Conservation (phyloP, 2,329 filamentous ascomycete genomes). For the Cordyceps tenuipes region DNA sequence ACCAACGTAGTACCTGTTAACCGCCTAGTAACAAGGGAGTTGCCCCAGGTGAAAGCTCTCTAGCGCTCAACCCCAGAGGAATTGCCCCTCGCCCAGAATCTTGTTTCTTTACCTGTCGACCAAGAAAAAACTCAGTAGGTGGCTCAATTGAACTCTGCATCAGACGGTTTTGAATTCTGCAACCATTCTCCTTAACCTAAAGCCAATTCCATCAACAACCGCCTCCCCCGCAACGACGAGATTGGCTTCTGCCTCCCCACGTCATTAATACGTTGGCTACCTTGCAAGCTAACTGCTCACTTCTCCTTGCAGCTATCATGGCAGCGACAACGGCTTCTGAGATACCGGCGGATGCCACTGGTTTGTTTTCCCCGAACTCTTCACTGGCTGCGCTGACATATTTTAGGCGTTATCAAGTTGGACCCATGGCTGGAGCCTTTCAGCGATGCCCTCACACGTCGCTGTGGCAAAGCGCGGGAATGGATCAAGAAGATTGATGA, state of each 20-base stretch:
- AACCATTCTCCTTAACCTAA: neutral
- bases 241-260: constrained; percentile 7
- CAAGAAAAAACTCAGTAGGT: neutral
- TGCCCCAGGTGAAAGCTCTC: neutral
- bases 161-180: neutral
- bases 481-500: constrained; percentile 83
- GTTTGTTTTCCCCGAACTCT: constrained; percentile 34
- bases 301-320: constrained; percentile 9
- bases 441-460: constrained; percentile 63
- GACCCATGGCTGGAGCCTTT: constrained; percentile 90
- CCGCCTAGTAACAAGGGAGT: neutral
- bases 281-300: neutral
- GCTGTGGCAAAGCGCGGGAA: constrained; percentile 70
- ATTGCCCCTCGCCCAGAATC: constrained; percentile 1
- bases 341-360: constrained; percentile 62
- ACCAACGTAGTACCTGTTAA: too few relatives aligned
- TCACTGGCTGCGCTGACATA: neutral
- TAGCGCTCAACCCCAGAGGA: neutral
- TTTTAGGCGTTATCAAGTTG: constrained; percentile 69
- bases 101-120: constrained; percentile 2
- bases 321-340: constrained; percentile 30
- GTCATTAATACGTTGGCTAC: constrained; percentile 1
- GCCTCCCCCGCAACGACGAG: neutral
- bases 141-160: neutral
- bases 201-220: neutral